phyloP scores from a whole-genome alignment of 164 flowering plant species.

The Echeveria elegans region DNA sequence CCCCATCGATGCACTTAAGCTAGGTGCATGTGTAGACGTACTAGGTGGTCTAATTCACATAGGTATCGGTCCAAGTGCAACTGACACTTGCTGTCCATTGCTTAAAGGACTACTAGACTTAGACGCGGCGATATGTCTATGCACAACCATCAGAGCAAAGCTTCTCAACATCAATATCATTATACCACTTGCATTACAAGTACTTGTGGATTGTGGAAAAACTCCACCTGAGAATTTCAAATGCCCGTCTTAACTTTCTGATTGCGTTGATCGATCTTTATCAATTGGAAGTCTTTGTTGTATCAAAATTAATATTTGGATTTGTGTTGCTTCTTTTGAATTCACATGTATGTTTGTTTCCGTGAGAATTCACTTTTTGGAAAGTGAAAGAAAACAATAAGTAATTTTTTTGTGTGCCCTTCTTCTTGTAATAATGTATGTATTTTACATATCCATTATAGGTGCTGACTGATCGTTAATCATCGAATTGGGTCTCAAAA shows the following conservation, averaged over 20 bases:
- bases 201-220: constrained; percentile 6
- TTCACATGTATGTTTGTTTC: no score
- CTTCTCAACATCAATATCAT: constrained; percentile 7
- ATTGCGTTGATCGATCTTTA: no score
- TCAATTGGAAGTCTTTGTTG: no score
- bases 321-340: no score
- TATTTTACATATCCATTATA: no score
- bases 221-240: not conserved
- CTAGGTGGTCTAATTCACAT: constrained; percentile 7
- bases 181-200: not conserved
- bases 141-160: not conserved
- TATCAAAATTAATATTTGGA: no score
- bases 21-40: constrained; percentile 5
- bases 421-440: no score
- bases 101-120: not conserved
- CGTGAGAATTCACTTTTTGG: no score
- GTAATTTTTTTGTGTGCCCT: no score
- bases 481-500: no score
- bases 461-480: no score
- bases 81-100: constrained; percentile 1
- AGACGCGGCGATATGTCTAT: constrained; percentile 7
- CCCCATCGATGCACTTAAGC: not conserved
- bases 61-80: constrained; percentile 1
- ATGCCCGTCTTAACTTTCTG: not conserved
- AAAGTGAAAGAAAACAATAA: no score